phyloP scores from a whole-genome alignment of 208 protist genomes.

The Acanthamoeba healyi region DNA sequence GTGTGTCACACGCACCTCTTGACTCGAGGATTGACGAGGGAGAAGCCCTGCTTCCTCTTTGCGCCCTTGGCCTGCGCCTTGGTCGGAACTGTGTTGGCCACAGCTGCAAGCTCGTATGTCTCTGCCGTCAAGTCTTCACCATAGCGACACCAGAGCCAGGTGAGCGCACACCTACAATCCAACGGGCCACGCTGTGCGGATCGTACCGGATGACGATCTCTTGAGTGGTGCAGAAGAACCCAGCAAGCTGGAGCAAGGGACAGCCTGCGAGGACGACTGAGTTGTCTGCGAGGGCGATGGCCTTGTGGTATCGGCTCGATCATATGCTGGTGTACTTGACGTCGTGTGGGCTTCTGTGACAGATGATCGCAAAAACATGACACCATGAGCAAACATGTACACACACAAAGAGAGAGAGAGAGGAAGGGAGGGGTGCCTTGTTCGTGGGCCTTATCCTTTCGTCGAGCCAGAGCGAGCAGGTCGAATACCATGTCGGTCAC shows the following conservation, averaged over 20 bases:
- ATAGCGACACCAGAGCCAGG: too few species aligned
- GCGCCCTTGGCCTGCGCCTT: constrained; percentile 46
- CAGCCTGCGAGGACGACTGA: not conserved
- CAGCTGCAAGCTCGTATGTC: not conserved
- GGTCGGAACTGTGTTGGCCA: constrained; percentile 32
- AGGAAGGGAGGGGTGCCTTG: not conserved
- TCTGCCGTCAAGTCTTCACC: too few species aligned
- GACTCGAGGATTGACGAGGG: constrained; percentile 53
- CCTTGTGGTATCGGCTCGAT: not conserved
- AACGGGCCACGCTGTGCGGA: too few species aligned
- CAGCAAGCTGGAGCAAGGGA: not conserved
- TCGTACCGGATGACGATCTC: constrained; percentile 9
- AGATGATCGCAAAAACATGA: not conserved
- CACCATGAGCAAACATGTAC: too few species aligned
- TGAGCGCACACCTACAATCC: too few species aligned
- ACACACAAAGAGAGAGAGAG: too few species aligned
- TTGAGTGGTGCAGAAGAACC: not conserved
- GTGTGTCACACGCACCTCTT: not conserved
- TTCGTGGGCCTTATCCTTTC: not conserved
- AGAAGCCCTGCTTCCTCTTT: constrained; percentile 60
- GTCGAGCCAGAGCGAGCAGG: constrained; percentile 13
- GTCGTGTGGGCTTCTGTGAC: not conserved
- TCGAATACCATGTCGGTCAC: constrained; percentile 65
- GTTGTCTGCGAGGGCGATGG: not conserved
- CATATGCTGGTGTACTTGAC: too few species aligned